Percentiles rank a stretch among this genome's conserved stretches.
phyloP scores from a whole-genome alignment of 257 asterid species.

The Ocimum tenuiflorum region DNA sequence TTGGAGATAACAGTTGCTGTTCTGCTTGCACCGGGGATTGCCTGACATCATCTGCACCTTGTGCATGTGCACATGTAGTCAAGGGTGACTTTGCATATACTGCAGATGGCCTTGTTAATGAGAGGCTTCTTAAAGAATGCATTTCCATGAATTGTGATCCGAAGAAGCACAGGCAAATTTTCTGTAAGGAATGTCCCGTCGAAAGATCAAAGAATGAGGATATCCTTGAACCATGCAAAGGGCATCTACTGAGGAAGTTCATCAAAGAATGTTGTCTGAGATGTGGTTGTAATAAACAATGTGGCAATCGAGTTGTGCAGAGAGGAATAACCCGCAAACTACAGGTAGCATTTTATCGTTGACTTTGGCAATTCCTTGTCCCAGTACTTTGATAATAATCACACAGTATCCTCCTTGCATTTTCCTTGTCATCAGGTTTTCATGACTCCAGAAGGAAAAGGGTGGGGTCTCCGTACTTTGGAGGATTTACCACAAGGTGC shows the following conservation, averaged over 20 bases:
- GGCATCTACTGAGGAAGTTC: slow-evolving; percentile 73
- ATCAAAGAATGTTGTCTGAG: slow-evolving; percentile 91
- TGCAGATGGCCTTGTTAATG: slow-evolving; percentile 63
- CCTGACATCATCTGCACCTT: slow-evolving; percentile 43
- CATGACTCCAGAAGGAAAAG: slow-evolving; percentile 76
- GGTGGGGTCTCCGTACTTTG: slow-evolving; percentile 89
- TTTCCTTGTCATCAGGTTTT: slow-evolving; percentile 51
- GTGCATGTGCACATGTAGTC: slow-evolving; percentile 70
- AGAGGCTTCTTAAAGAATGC: slow-evolving; percentile 56
- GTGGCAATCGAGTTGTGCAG: slow-evolving; percentile 97
- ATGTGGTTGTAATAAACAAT: slow-evolving; percentile 75
- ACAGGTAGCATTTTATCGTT: slow-evolving; percentile 48
- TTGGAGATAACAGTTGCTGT: slow-evolving; percentile 59
- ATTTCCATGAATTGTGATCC: slow-evolving; percentile 73
- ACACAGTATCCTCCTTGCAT: background rate
- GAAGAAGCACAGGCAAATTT: slow-evolving; percentile 47
- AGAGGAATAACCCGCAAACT: slow-evolving; percentile 67
- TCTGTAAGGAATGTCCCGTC: slow-evolving; percentile 82
- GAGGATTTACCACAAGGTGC: slow-evolving; percentile 90
- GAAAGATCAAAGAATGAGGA: slow-evolving; percentile 67
- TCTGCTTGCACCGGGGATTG: slow-evolving; percentile 70
- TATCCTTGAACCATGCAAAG: slow-evolving; percentile 70
- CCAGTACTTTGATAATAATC: background rate
- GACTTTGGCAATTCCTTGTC: background rate
- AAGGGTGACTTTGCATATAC: slow-evolving; percentile 79